Percentiles rank a stretch among this genome's conserved stretches.
These are phyloP conservation scores for Podospora bellae-mahoneyi DNA, from an alignment of 495 filamentous ascomycete genomes.

Conservation along the genomic window DNA sequence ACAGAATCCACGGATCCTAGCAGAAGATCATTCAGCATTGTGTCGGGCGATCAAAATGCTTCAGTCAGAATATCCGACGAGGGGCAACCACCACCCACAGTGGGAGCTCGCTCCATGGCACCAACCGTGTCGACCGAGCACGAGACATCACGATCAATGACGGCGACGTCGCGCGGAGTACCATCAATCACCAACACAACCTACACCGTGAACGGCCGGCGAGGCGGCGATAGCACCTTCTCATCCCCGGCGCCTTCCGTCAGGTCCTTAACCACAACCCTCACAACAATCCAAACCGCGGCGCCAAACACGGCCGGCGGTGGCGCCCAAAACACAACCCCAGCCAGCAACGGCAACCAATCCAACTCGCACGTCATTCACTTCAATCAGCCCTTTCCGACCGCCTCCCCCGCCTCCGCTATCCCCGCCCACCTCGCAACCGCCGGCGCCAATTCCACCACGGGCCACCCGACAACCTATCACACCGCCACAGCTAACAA, in stretches of 20 bases:
- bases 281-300: slow-evolving; percentile 92
- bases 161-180: slow-evolving; percentile 73
- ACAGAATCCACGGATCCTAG: slow-evolving; percentile 54
- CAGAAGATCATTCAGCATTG: slow-evolving; percentile 33
- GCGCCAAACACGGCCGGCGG: slow-evolving; percentile 59
- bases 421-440: slow-evolving; percentile 74
- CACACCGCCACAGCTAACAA: slow-evolving; percentile 86
- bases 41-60: slow-evolving; percentile 43
- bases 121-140: slow-evolving; percentile 79
- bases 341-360: slow-evolving; percentile 32
- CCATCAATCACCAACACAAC: slow-evolving; percentile 58
- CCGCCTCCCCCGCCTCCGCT: slow-evolving; percentile 67
- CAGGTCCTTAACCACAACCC: slow-evolving; percentile 86
- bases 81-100: slow-evolving; percentile 54
- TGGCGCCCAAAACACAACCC: slow-evolving; percentile 59
- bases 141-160: slow-evolving; percentile 69
- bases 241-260: slow-evolving; percentile 91
- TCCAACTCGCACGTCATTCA: slow-evolving; percentile 59
- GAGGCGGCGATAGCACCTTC: slow-evolving; percentile 82
- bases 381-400: slow-evolving; percentile 89
- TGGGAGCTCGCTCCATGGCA: slow-evolving; percentile 66
- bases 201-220: slow-evolving; percentile 60
- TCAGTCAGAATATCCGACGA: slow-evolving; percentile 59
- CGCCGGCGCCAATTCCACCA: slow-evolving; percentile 31
- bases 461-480: slow-evolving; percentile 76